Conservation (phyloP, 495 filamentous ascomycete genomes). For the Aspergillus hancockii region DNA sequence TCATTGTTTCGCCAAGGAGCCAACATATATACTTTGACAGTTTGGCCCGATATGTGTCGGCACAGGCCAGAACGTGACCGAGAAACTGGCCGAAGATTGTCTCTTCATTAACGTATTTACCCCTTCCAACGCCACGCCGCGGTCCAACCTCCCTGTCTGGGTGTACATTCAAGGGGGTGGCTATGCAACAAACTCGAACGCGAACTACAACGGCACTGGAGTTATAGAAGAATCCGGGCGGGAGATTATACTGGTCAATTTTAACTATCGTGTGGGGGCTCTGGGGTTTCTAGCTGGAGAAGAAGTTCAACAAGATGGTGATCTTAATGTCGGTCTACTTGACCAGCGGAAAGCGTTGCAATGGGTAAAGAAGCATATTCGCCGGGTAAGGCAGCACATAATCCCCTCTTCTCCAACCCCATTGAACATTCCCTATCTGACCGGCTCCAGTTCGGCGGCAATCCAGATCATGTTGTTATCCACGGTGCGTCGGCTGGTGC, state of each 20-base stretch:
- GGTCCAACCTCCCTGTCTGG: slow-evolving; percentile 55
- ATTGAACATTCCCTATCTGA: not conserved
- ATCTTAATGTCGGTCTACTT: slow-evolving; percentile 57
- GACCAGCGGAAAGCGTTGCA: slow-evolving; percentile 63
- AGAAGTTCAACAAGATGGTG: slow-evolving; percentile 48
- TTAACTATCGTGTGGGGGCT: slow-evolving; percentile 71
- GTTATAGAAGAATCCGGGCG: slow-evolving; percentile 51
- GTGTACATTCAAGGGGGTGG: slow-evolving; percentile 71
- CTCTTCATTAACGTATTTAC: slow-evolving; percentile 68
- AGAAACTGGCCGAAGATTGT: slow-evolving; percentile 58
- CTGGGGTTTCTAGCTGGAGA: slow-evolving; percentile 67
- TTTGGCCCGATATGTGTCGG: slow-evolving; percentile 29
- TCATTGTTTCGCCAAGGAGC: not conserved
- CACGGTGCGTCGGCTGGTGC: slow-evolving; percentile 69
- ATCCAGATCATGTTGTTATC: slow-evolving; percentile 67
- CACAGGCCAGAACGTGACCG: slow-evolving; percentile 1
- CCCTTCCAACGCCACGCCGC: slow-evolving; percentile 50
- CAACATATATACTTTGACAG: slow-evolving; percentile 6
- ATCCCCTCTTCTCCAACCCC: not conserved
- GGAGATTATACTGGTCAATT: slow-evolving; percentile 60
- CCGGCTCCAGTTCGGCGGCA: slow-evolving; percentile 63
- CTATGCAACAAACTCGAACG: slow-evolving; percentile 58
- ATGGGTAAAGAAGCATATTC: slow-evolving; percentile 63
- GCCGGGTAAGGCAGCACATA: slow-evolving; percentile 1
- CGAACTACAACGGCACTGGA: slow-evolving; percentile 58